These are phyloP conservation scores for Boletus smithii DNA, from an alignment of 1,284 basidiomycete genomes.

Conservation along the genomic window DNA sequence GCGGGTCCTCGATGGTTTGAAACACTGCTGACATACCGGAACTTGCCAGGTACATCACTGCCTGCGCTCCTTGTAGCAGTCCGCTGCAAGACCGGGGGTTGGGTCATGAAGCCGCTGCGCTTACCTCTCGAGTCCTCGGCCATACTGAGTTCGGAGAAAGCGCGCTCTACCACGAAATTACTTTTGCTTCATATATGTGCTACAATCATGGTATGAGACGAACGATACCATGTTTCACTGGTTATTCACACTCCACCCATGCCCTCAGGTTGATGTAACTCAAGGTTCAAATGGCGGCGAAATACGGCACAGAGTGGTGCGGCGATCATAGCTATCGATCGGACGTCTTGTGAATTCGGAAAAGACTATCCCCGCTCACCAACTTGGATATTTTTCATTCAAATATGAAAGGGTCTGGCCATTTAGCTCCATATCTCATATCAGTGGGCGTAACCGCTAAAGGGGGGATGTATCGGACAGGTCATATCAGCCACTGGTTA, in stretches of 20 bases:
- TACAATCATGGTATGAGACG: neutral
- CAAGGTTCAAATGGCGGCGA: slow-evolving; percentile 12
- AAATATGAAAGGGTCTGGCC: slow-evolving; percentile 13
- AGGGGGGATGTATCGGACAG: slow-evolving; percentile 8
- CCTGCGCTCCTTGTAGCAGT: neutral
- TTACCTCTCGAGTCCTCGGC: slow-evolving; percentile 2
- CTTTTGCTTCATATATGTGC: neutral
- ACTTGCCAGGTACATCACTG: slow-evolving; percentile 4
- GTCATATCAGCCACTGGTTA: slow-evolving; percentile 2
- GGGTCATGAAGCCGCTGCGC: neutral
- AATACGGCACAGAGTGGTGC: slow-evolving; percentile 13
- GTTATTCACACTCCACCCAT: neutral
- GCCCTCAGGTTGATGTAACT: slow-evolving; percentile 14
- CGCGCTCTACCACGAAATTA: neutral
- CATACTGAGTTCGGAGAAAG: neutral
- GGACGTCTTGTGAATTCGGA: slow-evolving; percentile 15
- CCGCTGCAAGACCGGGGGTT: neutral
- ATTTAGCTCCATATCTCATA: slow-evolving; percentile 14
- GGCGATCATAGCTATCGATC: slow-evolving; percentile 27
- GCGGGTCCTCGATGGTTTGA: slow-evolving; percentile 27
- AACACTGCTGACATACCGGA: slow-evolving; percentile 14
- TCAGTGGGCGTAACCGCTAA: slow-evolving; percentile 11
- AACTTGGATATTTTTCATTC: slow-evolving; percentile 29
- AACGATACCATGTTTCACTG: neutral
- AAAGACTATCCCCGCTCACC: slow-evolving; percentile 12